phyloP scores from a whole-genome alignment of 2,329 filamentous ascomycete genomes.

The Exserohilum turcica region DNA sequence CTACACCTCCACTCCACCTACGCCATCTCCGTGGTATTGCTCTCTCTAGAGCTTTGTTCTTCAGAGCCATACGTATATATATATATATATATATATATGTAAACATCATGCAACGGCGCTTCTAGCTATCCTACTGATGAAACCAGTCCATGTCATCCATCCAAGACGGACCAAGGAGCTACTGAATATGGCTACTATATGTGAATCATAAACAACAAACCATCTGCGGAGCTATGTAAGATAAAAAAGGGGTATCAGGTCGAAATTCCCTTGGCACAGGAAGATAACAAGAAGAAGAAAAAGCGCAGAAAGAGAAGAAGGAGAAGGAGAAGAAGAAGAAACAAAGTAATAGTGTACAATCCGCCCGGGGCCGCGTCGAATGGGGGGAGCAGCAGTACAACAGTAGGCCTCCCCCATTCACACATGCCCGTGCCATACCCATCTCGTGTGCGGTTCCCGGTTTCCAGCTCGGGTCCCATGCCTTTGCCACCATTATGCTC shows the following conservation, averaged over 20 bases:
- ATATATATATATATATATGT: neutral
- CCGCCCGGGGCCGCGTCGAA: constrained; percentile 12
- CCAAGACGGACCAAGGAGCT: constrained; percentile 1
- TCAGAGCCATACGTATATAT: neutral
- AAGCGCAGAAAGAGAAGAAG: constrained; percentile 9
- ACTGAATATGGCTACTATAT: constrained; percentile 2
- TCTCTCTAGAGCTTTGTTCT: too few relatives aligned
- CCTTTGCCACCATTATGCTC: constrained; percentile 16
- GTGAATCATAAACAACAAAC: constrained; percentile 10
- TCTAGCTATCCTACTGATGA: neutral
- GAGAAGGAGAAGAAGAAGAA: constrained; percentile 9
- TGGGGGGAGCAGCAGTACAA: constrained; percentile 1
- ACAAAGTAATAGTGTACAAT: constrained; percentile 12
- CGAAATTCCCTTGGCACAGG: constrained; percentile 24
- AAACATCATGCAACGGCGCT: neutral
- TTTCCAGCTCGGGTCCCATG: constrained; percentile 12
- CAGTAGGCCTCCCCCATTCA: constrained; percentile 1
- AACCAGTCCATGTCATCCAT: neutral
- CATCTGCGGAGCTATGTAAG: constrained; percentile 15
- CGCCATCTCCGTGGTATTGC: too few relatives aligned
- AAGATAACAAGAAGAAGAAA: constrained; percentile 11
- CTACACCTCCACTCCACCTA: too few relatives aligned
- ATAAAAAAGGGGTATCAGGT: constrained; percentile 40
- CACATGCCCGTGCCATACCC: constrained; percentile 2
- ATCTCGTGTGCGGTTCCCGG: neutral